Evolutionary conservation across 495 filamentous ascomycete genomes (phyloP), one percentile per base, ranked within the genome.

Genomic region (Glonium stellatum): DNA sequence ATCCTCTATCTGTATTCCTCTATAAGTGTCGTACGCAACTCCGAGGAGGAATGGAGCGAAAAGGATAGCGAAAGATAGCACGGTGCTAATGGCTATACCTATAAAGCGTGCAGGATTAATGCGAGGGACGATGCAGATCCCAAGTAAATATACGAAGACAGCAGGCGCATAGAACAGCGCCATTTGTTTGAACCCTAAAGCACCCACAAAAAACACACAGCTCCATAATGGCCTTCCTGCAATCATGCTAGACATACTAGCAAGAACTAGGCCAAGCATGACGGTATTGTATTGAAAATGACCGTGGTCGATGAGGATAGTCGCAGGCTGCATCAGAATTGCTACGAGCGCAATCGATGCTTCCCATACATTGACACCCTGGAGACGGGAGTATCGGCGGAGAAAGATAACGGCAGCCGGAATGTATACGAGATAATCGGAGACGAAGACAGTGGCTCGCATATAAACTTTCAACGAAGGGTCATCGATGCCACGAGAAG

Each of bases 201-300:
- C 87, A 1, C 84, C 81, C n/a, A 98, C 92, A 69, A 98, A 98
- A 75, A 96, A 97, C 54, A 93, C 82, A 59, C 87, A 88, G 6
- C 86, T 82, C 90, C 92, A 97, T 58, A 95, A 80, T 67, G 86
- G 84, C 46, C 90, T 83, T 4, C 87, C 88, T 1, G 90, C 89
- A 42, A 95, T 71, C 67, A 96, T 88, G 71, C 88, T 90, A 39
- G 90, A 91, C 77, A 95, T 83, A 66, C 86, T 89, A 0, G 90
- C 91, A 35, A 92, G 73, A 8, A 91, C 79, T 34, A 97, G 81
- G 0, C 95, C 93, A 5, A 97, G 83, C 93, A 98, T 98, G 53
- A 97, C 91, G 0, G 90, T 93, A 71, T 98, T 98, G 70, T 95
- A 98, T 74, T 98, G 93, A 72, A 98, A 98, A 73, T 98, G 93